Conservation (phyloP, 805 yeast species). For the Candida insectorum region DNA sequence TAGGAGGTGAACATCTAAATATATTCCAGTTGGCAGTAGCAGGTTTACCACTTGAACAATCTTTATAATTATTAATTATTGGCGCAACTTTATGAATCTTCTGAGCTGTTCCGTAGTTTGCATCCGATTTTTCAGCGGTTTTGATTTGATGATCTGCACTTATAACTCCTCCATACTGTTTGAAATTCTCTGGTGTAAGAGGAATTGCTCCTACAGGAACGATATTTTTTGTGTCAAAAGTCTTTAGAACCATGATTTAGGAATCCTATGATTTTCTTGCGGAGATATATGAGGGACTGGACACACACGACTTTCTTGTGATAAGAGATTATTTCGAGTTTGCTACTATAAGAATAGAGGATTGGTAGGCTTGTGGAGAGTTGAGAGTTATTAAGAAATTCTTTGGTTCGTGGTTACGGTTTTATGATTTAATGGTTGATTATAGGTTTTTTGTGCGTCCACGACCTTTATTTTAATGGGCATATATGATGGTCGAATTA, state of each 20-base stretch:
- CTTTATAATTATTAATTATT: constrained; percentile 47
- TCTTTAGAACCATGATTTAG: constrained; percentile 43
- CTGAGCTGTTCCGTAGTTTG: constrained; percentile 92
- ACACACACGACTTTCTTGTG: too few relatives aligned
- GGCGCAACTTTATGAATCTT: constrained; percentile 75
- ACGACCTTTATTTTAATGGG: too few relatives aligned
- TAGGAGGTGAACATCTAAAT: constrained; percentile 77
- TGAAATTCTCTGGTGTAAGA: constrained; percentile 64
- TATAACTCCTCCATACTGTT: constrained; percentile 70
- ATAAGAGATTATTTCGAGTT: too few relatives aligned
- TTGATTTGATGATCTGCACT: constrained; percentile 73
- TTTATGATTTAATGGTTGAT: too few relatives aligned
- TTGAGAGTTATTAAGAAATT: too few relatives aligned
- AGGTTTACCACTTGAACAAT: constrained; percentile 43
- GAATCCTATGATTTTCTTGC: too few relatives aligned
- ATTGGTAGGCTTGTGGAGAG: too few relatives aligned
- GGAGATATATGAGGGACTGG: too few relatives aligned
- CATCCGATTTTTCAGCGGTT: constrained; percentile 44
- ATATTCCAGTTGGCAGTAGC: constrained; percentile 76
- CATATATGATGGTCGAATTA: too few relatives aligned
- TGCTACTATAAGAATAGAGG: too few relatives aligned
- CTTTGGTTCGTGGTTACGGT: too few relatives aligned
- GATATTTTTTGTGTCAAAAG: constrained; percentile 23
- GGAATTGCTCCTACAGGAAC: constrained; percentile 46
- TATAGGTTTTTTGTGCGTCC: too few relatives aligned